These are phyloP conservation scores for Phaeomoniella chlamydospora DNA, from an alignment of 2,329 filamentous ascomycete species.

Conservation along the genomic window DNA sequence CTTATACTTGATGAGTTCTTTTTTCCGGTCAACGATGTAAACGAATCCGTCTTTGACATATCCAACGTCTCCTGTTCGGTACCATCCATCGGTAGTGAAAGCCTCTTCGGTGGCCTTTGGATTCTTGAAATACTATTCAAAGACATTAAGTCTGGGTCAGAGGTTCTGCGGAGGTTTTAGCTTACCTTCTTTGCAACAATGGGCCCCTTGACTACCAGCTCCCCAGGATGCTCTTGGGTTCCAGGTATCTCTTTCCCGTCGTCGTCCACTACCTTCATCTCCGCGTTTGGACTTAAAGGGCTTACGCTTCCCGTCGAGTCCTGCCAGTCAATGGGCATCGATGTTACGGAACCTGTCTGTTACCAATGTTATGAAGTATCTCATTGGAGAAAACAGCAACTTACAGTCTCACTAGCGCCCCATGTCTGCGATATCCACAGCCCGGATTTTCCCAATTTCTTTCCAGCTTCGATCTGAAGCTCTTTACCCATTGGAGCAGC, in stretches of 20 bases:
- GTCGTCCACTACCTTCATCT: conserved; percentile 11
- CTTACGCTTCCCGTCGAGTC: conserved; percentile 9
- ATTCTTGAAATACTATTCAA: conserved; percentile 17
- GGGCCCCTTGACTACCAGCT: conserved; percentile 8
- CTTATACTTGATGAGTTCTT: conserved; percentile 43
- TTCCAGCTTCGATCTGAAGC: conserved; percentile 34
- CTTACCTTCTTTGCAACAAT: conserved; percentile 1
- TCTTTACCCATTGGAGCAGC: conserved; percentile 43
- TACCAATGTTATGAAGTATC: too few relatives aligned
- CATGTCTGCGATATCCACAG: conserved; percentile 38
- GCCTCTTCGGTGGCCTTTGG: conserved; percentile 11
- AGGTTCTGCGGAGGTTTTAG: not conserved
- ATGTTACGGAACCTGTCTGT: conserved; percentile 9
- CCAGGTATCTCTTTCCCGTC: conserved; percentile 1
- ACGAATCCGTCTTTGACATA: conserved; percentile 46
- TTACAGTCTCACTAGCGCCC: conserved; percentile 41
- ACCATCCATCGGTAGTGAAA: conserved; percentile 18
- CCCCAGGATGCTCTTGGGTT: conserved; percentile 2
- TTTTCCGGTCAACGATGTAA: conserved; percentile 67
- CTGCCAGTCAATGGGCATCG: conserved; percentile 8
- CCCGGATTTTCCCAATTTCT: conserved; percentile 30
- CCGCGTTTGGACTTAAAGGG: conserved; percentile 7
- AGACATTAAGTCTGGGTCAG: not conserved
- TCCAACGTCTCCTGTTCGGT: conserved; percentile 15
- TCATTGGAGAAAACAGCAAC: too few relatives aligned